phyloP scores from a whole-genome alignment of 2,329 filamentous ascomycete genomes.

The Sarocladium brachiariae region DNA sequence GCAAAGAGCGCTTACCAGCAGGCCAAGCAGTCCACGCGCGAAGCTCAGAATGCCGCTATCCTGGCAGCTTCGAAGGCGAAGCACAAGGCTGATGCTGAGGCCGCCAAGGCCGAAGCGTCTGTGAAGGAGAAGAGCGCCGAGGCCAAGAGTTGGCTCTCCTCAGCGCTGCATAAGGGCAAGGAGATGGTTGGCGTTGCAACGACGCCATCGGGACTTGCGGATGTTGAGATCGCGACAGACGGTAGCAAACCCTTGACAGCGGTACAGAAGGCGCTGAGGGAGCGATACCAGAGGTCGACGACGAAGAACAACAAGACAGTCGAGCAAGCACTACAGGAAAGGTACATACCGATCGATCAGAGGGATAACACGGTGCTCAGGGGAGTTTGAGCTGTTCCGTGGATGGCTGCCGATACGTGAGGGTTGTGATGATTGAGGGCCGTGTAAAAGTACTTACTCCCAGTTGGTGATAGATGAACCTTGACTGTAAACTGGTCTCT shows the following conservation, averaged over 20 bases:
- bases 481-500: constrained; percentile 4
- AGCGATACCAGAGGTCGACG: constrained; percentile 42
- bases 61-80: constrained; percentile 22
- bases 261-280: constrained; percentile 42
- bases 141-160: constrained; percentile 30
- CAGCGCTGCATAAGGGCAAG: constrained; percentile 33
- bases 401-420: not conserved
- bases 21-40: constrained; percentile 22
- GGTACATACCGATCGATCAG: constrained; percentile 44
- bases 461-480: constrained; percentile 4
- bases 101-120: constrained; percentile 15
- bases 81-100: constrained; percentile 19
- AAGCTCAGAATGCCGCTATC: constrained; percentile 20
- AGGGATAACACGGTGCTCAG: constrained; percentile 38
- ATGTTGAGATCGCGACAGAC: constrained; percentile 23
- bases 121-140: constrained; percentile 24
- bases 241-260: constrained; percentile 20
- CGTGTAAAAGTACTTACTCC: constrained; percentile 6
- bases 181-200: constrained; percentile 33
- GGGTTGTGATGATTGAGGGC: constrained; percentile 5
- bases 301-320: constrained; percentile 39
- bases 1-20: constrained; percentile 29
- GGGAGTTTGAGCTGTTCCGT: constrained; percentile 23
- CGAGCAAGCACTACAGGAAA: constrained; percentile 46
- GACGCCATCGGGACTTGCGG: constrained; percentile 26